These are phyloP conservation scores for Umbellularia californica DNA, from an alignment of 164 flowering plant species.

Conservation along the genomic window DNA sequence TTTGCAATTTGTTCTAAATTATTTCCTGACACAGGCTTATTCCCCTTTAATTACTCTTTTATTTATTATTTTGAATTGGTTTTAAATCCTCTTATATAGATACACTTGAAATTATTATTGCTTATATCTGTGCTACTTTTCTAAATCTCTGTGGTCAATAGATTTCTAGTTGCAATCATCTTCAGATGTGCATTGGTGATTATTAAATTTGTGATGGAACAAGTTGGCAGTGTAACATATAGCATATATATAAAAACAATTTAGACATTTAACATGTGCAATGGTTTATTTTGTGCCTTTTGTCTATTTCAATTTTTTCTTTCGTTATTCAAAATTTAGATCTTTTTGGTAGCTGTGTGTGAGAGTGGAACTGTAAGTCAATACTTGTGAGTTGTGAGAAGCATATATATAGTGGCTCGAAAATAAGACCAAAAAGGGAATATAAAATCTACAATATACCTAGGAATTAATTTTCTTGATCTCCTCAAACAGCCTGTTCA, in stretches of 20 bases:
- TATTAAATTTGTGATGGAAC: not conserved
- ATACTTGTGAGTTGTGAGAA: not conserved
- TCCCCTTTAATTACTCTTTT: too few species aligned
- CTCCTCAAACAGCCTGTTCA: not conserved
- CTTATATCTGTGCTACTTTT: not conserved
- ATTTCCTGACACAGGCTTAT: not conserved
- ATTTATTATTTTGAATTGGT: too few species aligned
- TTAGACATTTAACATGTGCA: not conserved
- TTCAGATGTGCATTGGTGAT: not conserved
- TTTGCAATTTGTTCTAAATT: slow-evolving; percentile 5
- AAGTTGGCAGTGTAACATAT: not conserved
- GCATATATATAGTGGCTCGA: not conserved
- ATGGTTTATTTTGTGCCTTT: too few species aligned
- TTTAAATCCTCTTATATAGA: too few species aligned
- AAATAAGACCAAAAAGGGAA: not conserved
- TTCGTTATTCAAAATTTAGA: not conserved
- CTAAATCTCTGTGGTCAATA: not conserved
- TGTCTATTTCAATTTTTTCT: too few species aligned
- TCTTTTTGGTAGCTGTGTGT: not conserved
- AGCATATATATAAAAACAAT: too few species aligned
- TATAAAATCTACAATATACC: too few species aligned
- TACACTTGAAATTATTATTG: too few species aligned
- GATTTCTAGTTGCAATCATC: not conserved
- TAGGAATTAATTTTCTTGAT: not conserved
- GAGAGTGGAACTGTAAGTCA: not conserved